A percentile compares a stretch with the other conserved stretches of the same genome.
These are phyloP conservation scores for Fulvia fulva DNA, from an alignment of 2,329 filamentous ascomycete genomes.

Conservation along the genomic window DNA sequence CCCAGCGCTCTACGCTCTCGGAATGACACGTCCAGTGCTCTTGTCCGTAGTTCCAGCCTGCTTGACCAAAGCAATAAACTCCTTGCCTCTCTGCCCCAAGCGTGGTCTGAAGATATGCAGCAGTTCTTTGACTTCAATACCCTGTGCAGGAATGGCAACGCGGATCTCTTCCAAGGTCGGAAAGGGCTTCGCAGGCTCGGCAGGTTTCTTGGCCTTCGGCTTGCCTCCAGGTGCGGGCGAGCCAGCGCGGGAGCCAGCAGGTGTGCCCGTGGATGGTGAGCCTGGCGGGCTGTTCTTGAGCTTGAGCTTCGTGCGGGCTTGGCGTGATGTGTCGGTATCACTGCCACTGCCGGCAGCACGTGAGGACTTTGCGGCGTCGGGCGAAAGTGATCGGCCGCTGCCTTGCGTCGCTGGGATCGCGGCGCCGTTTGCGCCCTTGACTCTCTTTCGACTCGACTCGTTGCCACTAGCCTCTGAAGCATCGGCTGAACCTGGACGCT, in stretches of 20 bases:
- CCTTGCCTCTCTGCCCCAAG: conserved; percentile 34
- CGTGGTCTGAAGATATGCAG: conserved; percentile 41
- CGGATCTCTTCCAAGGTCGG: conserved; percentile 45
- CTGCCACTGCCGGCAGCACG: conserved; percentile 57
- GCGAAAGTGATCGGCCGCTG: conserved; percentile 24
- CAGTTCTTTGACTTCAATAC: conserved; percentile 41
- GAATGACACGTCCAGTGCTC: conserved; percentile 23
- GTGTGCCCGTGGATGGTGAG: conserved; percentile 36
- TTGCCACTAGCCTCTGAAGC: conserved; percentile 88
- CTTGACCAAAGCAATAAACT: conserved; percentile 46
- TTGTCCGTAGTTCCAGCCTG: conserved; percentile 28
- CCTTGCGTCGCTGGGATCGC: conserved; percentile 34
- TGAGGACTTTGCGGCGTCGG: conserved; percentile 16
- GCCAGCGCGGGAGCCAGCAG: conserved; percentile 31
- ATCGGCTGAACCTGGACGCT: conserved; percentile 81
- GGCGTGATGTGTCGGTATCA: conserved; percentile 68
- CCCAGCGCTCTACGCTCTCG: conserved; percentile 14
- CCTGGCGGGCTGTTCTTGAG: conserved; percentile 47
- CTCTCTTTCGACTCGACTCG: conserved; percentile 77
- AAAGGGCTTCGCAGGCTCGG: conserved; percentile 21
- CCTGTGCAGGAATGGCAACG: conserved; percentile 41
- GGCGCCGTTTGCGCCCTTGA: conserved; percentile 37
- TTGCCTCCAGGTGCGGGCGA: conserved; percentile 28
- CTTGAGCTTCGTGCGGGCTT: conserved; percentile 55
- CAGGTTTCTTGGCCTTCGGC: conserved; percentile 6